Base-by-base conservation (phyloP, 1,139 yeast genomes). In the Casaregolazyma suthepensis region DNA sequence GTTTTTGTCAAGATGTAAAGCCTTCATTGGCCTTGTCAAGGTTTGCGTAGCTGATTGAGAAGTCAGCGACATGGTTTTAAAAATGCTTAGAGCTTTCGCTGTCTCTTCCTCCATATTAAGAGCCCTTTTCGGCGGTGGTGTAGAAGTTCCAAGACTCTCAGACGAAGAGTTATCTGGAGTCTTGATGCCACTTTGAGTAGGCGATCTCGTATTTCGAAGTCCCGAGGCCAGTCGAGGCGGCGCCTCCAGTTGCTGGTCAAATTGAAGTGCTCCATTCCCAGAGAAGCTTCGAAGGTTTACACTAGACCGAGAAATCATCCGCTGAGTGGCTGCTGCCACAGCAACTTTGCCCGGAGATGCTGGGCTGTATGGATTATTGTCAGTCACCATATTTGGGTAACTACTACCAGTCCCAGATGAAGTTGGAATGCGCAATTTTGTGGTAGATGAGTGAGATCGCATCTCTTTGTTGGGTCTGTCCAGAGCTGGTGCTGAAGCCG, bases 401-500 rank as follows among this genome's bases (percentile, higher is more conserved):
- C 45, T 40, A 7, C 45, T 38, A 15, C 50, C 50, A 23, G 45
- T 26, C 6, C 50, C 50, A 38, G 50, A 35, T 2, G 50, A 47
- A 5, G 50, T 47, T 10, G 50, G 50, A 19, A 50, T 45, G 58
- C 57, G 56, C 20, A 54, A 59, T 48, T 59, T 60, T 6, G 64
- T 51, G 29, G 59, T 57, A 1, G 63, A 61, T 13, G 63, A 60
- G 38, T 56, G 59, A 6, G 64, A 61, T 29, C 64, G 53, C 38
- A 57, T 22, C 12, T 35, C 40, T 15, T n/a, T n/a, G 40, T 15
- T 35, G 40, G 40, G 40, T 13, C 17, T 35, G 40, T 35, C 40
- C 17, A 35, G 13, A n/a, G 40, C 40, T 13, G 40, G 40, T 13
- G 40, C 40, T 35, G 40, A 35, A 3, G 17, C 17, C 17, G 40